Base-by-base conservation (phyloP, 805 yeast species). In the Wickerhamiella dianesei region DNA sequence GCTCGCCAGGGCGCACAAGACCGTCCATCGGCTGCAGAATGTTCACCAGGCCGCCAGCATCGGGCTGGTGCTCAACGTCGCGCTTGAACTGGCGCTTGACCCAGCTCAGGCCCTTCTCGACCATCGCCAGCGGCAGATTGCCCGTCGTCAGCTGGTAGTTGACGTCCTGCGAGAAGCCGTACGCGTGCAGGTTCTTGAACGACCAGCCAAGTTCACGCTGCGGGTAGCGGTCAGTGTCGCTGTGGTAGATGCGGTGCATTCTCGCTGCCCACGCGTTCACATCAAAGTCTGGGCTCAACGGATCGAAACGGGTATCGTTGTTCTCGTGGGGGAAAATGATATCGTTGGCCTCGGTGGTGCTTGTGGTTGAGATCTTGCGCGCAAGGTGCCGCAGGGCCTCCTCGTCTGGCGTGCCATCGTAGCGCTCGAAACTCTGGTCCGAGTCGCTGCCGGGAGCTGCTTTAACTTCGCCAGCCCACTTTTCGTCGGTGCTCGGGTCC, bases 141-240 rank as follows among this genome's bases (percentile, higher is more conserved):
- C 71, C 56, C 3, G 76, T 74, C 2, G 80, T 80, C 9, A 76
- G 64, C 59, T 80, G 87, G 62, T 78, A 82, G 59, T 78, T 85
- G 3, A 81, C 75, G 16, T 53, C 55, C 25, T 75, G 74, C 18
- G 76, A 70, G 51, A 77, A 80, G 52, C 89, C 89, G 47, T 67
- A 74, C 3, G 82, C 83, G 47, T 77, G 63, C 53, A 82, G 64
- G 55, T 78, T 63, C 50, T 73, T 68, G 67, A 75, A 82, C 2
- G 77, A 66, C 39, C 80, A 65, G 9, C 82, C 82, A 3, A 85
- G 79, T 45, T 79, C 63, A 20, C 72, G 68, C 41, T 75, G 65
- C 21, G 78, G 76, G 59, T 74, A 79, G 57, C 75, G 70, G 3
- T 77, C 85, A 0, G 77, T 76, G 55, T 80, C 82, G 6, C 71